Conservation (phyloP, 176 grass and related monocot species). For the Triticum urartu region DNA sequence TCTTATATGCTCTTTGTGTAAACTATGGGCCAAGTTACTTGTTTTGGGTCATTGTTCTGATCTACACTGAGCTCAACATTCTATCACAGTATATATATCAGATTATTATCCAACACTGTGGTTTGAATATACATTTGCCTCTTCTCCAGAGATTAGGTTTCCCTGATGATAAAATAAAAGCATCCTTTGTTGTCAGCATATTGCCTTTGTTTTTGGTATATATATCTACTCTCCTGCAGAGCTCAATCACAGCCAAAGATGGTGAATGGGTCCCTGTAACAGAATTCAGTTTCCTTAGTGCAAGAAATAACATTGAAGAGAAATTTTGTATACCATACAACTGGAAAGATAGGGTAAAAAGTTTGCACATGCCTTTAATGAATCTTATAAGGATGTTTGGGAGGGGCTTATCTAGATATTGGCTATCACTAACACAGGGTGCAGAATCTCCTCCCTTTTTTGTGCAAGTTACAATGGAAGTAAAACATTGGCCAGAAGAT, state of each 20-base stretch:
- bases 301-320: conserved; percentile 63
- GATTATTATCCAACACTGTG: conserved; percentile 98
- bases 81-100: conserved; percentile 92
- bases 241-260: conserved; percentile 92
- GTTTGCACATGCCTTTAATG: conserved; percentile 54
- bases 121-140: conserved; percentile 68
- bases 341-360: conserved; percentile 48
- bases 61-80: conserved; percentile 95
- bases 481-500: conserved; percentile 92
- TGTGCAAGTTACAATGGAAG: conserved; percentile 94
- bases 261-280: conserved; percentile 95
- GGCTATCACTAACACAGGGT: conserved; percentile 90
- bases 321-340: conserved; percentile 39
- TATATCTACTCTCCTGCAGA: conserved; percentile 91
- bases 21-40: conserved; percentile 90
- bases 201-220: conserved; percentile 95
- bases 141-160: conserved; percentile 88
- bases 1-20: conserved; percentile 94
- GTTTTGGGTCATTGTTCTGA: conserved; percentile 95
- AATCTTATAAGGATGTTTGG: conserved; percentile 57
- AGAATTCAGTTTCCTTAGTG: conserved; percentile 76
- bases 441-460: conserved; percentile 97
- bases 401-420: conserved; percentile 82
- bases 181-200: conserved; percentile 90
- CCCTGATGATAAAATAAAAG: conserved; percentile 81